These are phyloP conservation scores for Fusarium sp. DNA, from an alignment of 2,329 filamentous ascomycete genomes.

Conservation along the genomic window DNA sequence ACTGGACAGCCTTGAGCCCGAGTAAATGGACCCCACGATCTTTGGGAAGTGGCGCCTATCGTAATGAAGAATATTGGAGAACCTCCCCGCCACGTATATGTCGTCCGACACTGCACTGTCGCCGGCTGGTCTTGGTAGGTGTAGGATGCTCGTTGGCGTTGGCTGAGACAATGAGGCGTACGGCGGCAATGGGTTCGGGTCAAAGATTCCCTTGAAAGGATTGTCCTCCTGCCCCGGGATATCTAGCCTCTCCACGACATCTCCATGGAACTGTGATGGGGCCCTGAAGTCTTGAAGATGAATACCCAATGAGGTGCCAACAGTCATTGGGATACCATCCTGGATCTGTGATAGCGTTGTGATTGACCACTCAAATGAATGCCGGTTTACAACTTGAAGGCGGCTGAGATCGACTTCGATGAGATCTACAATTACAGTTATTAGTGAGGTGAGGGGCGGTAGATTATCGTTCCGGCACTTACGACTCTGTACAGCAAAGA, in stretches of 20 bases:
- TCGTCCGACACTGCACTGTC: conserved; percentile 71
- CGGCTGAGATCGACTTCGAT: conserved; percentile 85
- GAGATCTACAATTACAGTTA: conserved; percentile 55
- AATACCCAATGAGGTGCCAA: conserved; percentile 83
- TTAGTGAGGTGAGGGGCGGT: background rate
- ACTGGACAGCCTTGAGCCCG: conserved; percentile 80
- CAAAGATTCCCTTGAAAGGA: conserved; percentile 55
- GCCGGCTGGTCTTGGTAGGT: conserved; percentile 69
- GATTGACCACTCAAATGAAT: conserved; percentile 82
- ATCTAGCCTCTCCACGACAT: conserved; percentile 51
- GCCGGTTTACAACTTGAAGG: conserved; percentile 72
- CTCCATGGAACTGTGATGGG: conserved; percentile 44
- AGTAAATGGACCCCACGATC: conserved; percentile 81
- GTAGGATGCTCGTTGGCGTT: conserved; percentile 83
- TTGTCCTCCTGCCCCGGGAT: conserved; percentile 38
- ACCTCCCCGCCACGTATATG: conserved; percentile 89
- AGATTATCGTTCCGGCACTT: conserved; percentile 44
- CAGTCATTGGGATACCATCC: conserved; percentile 75
- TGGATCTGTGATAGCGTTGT: conserved; percentile 79
- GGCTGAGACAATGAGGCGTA: conserved; percentile 82
- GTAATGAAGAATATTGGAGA: conserved; percentile 88
- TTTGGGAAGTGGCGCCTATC: conserved; percentile 86
- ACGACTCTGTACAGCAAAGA: conserved; percentile 81
- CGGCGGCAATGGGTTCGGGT: conserved; percentile 60
- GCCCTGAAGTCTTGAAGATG: conserved; percentile 82